Percentiles rank a stretch among this genome's conserved stretches.
Conservation (phyloP, 2,329 filamentous ascomycete genomes). For the Fusarium tupiense region DNA sequence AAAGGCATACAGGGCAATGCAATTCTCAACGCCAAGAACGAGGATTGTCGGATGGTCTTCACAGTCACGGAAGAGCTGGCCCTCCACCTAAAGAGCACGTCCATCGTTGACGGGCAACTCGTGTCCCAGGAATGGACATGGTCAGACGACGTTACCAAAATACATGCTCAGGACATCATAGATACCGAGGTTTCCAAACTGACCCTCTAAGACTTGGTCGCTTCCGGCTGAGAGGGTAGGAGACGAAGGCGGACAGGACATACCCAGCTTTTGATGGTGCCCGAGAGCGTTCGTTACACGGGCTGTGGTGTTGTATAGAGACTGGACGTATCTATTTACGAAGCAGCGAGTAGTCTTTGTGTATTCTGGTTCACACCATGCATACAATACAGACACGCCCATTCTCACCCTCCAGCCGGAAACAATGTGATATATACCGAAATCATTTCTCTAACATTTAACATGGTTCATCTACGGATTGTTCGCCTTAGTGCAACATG, state of each 20-base stretch:
- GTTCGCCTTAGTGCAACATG: not conserved
- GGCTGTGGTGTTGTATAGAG: not conserved
- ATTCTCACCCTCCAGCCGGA: not conserved
- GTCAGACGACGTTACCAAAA: slow-evolving; percentile 31
- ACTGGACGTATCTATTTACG: not conserved
- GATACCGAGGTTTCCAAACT: slow-evolving; percentile 21
- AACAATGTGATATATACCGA: not conserved
- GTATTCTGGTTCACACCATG: not conserved
- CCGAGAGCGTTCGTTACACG: not conserved
- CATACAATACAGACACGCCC: not conserved
- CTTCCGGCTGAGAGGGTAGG: not conserved
- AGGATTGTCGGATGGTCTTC: slow-evolving; percentile 47
- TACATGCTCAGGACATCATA: slow-evolving; percentile 39
- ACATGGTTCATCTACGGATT: not conserved
- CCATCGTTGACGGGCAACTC: slow-evolving; percentile 23
- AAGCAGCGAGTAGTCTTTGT: not conserved
- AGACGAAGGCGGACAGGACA: not conserved
- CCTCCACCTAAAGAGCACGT: slow-evolving; percentile 38
- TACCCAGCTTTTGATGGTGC: not conserved
- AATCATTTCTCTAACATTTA: not conserved
- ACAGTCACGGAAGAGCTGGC: slow-evolving; percentile 36
- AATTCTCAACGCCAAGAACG: slow-evolving; percentile 44
- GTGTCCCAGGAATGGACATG: slow-evolving; percentile 45
- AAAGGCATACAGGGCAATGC: slow-evolving; percentile 47
- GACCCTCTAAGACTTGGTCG: not conserved